Evolutionary conservation across 2,329 filamentous ascomycete genomes (phyloP).

Genomic region (Hymenoscyphus repandus): DNA sequence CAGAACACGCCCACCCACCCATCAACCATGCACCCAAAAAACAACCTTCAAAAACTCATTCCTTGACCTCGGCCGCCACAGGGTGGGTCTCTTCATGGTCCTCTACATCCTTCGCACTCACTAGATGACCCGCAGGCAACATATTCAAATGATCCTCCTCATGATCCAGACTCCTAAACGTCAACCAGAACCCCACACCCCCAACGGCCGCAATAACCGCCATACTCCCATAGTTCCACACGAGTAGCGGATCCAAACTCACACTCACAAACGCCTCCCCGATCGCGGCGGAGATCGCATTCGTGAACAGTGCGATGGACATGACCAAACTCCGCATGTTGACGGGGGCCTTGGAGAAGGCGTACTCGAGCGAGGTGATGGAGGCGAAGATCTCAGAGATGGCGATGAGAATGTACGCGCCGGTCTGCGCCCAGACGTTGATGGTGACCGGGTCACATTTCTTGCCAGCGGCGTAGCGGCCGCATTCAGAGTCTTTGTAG

Average conservation of each 20-base stretch:
- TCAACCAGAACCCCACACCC: conserved; percentile 62
- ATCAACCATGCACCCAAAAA: too few relatives aligned
- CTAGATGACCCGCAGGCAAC: conserved; percentile 32
- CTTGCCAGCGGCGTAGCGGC: conserved; percentile 31
- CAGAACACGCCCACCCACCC: too few relatives aligned
- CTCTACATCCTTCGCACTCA: conserved; percentile 17
- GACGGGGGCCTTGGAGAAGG: conserved; percentile 70
- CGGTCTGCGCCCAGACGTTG: conserved; percentile 57
- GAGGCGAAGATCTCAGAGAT: conserved; percentile 58
- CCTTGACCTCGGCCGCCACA: background rate
- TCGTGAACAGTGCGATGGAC: conserved; percentile 66
- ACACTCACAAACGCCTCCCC: conserved; percentile 63
- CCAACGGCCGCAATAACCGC: conserved; percentile 59
- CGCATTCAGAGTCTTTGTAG: conserved; percentile 59
- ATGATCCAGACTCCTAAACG: conserved; percentile 58
- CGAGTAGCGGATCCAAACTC: conserved; percentile 57
- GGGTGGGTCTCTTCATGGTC: conserved; percentile 1
- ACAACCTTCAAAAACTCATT: background rate
- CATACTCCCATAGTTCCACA: conserved; percentile 67
- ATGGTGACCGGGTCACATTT: conserved; percentile 47
- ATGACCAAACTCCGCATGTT: conserved; percentile 78
- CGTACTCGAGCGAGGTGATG: conserved; percentile 67
- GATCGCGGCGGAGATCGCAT: conserved; percentile 62
- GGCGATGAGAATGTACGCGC: conserved; percentile 43
- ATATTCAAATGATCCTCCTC: conserved; percentile 67